phyloP scores from a whole-genome alignment of 768 basidiomycete genomes.

The Asterophora parasitica region DNA sequence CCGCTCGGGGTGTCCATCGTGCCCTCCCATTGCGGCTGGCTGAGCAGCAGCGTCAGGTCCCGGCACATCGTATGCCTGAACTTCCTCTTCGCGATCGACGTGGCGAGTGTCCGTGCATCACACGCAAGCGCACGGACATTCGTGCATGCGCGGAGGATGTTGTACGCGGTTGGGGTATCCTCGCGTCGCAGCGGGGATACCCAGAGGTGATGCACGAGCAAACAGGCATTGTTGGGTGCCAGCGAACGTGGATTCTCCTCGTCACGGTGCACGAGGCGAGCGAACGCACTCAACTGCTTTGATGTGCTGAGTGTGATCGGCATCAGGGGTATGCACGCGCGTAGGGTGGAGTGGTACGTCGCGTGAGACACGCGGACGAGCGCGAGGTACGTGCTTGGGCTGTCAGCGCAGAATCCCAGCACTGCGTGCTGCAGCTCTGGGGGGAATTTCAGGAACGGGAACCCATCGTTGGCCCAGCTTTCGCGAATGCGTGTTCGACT shows the following conservation, averaged over 20 bases:
- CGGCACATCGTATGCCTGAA: conserved; percentile 26
- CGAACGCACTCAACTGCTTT: conserved; percentile 28
- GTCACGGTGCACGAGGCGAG: conserved; percentile 11
- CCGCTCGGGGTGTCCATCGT: conserved; percentile 20
- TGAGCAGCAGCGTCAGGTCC: conserved; percentile 28
- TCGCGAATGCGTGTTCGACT: conserved; percentile 16
- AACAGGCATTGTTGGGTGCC: conserved; percentile 2
- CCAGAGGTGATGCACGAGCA: conserved; percentile 29
- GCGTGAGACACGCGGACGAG: conserved; percentile 29
- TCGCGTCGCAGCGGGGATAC: conserved; percentile 26
- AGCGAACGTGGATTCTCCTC: conserved; percentile 12
- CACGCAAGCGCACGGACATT: conserved; percentile 28
- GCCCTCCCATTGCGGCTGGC: conserved; percentile 19
- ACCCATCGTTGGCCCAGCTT: conserved; percentile 13
- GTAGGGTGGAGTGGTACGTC: conserved; percentile 25
- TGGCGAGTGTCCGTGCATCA: conserved; percentile 23
- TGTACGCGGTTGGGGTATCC: conserved; percentile 9
- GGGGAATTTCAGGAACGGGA: conserved; percentile 28
- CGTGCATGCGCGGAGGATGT: conserved; percentile 26
- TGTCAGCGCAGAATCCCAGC: conserved; percentile 26
- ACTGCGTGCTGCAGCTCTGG: conserved; percentile 28
- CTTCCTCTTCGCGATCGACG: conserved; percentile 14
- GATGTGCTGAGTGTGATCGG: conserved; percentile 28
- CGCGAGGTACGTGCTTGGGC: conserved; percentile 25
- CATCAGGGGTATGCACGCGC: conserved; percentile 31